Conservation (phyloP, 164 flowering plant genomes). For the Protea cynaroides region DNA sequence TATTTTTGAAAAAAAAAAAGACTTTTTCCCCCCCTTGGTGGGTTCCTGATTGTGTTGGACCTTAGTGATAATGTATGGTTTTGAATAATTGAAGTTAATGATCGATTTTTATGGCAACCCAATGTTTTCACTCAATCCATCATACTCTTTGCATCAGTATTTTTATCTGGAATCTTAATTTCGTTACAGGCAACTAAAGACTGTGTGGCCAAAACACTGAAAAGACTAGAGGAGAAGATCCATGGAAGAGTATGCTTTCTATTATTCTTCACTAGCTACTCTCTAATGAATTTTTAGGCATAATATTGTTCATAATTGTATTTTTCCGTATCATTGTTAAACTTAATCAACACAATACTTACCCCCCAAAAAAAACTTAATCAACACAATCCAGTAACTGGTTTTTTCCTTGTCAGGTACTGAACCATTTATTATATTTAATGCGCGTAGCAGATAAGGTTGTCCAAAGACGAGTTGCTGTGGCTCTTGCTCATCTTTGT, state of each 20-base stretch:
- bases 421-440: slow-evolving; percentile 72
- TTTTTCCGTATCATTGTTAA: background rate
- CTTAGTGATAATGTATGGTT: background rate
- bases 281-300: background rate
- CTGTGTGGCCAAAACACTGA: slow-evolving; percentile 95
- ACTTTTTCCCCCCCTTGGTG: too few species aligned
- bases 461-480: slow-evolving; percentile 78
- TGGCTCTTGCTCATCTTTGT: slow-evolving; percentile 97
- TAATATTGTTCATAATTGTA: background rate
- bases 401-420: slow-evolving; percentile 39
- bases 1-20: too few species aligned
- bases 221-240: slow-evolving; percentile 93
- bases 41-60: background rate
- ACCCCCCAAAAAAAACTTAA: too few species aligned
- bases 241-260: slow-evolving; percentile 68
- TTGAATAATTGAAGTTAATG: background rate
- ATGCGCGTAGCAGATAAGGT: slow-evolving; percentile 72
- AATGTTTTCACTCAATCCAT: slow-evolving; percentile 3
- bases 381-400: slow-evolving; percentile 1
- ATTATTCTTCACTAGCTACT: background rate
- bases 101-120: background rate
- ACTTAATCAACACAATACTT: slow-evolving; percentile 3
- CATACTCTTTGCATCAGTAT: background rate
- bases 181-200: slow-evolving; percentile 80
- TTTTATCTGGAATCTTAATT: slow-evolving; percentile 1